Evolutionary conservation across 148 eudicot genomes (phyloP), one percentile per base, ranked within the genome.

Genomic region (Amaranthus palmeri): DNA sequence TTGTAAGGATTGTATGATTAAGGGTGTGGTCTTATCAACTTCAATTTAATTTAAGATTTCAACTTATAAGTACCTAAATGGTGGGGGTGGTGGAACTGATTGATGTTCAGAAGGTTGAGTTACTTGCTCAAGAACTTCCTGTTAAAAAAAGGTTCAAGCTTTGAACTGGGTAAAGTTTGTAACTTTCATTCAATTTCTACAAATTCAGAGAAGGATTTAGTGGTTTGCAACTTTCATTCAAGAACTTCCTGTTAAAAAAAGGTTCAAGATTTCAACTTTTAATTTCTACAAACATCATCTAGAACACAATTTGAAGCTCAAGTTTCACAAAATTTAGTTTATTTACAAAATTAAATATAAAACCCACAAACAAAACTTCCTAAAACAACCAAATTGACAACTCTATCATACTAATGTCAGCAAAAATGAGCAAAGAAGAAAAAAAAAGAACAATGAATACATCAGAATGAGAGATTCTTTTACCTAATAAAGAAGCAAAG

Each of bases 41-140:
- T 25, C 36, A 25, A 25, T 25, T 25, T 45, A 9, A 41, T 65
- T 15, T 52, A 47, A 65, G 49, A 41, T 15, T 48, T 48, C 54
- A 15, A 15, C 36, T 25, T 25, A 25, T 25, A 25, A 25, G 36
- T 48, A 17, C n/a, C 43, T 10, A 65, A 47, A 48, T 25, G 59
- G 71, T 58, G 54, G 67, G 70, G 70, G 63, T 74, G 69, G 70
- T 74, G 75, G 68, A 60, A 71, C 59, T 74, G 69, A 54, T 79
- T 74, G 74, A 54, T 78, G 63, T 69, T 74, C 74, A 74, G 4
- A 63, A 41, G 58, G 36, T 69, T 78, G 70, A 57, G 74, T 60
- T 74, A 41, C 41, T 46, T 73, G 69, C 55, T 53, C 56, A 61
- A 15, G 62, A 77, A 59, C 59, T 73, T 52, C 46, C 56, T 78